A percentile compares a stretch with the other conserved stretches of the same genome.
phyloP scores from a whole-genome alignment of 768 basidiomycete species.

The Lentinula lateritia region DNA sequence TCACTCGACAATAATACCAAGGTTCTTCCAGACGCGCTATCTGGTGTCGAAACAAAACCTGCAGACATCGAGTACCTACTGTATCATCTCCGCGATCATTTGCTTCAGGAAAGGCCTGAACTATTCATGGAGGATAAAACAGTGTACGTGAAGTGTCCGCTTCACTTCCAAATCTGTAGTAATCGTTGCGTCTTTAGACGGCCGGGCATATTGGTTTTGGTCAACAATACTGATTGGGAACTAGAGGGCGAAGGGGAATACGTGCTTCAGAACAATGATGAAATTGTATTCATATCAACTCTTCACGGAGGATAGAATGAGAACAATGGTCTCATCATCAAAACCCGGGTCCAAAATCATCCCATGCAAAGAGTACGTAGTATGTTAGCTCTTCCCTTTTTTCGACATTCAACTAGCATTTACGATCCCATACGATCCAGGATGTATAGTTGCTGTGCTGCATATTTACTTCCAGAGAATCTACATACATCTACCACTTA shows the following conservation, averaged over 20 bases:
- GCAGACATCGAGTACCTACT: conserved; percentile 75
- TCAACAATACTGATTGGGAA: conserved; percentile 98
- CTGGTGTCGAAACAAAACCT: conserved; percentile 27
- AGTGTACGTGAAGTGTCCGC: conserved; percentile 51
- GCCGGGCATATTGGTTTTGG: conserved; percentile 93
- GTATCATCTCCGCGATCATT: conserved; percentile 65
- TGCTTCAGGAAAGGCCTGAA: conserved; percentile 82
- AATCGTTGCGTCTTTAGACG: conserved; percentile 45
- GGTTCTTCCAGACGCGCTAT: conserved; percentile 2
- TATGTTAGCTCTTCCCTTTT: too few relatives aligned
- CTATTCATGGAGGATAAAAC: conserved; percentile 84
- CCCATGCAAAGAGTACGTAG: not conserved
- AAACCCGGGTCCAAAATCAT: not conserved
- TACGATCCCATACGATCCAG: too few relatives aligned
- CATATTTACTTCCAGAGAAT: too few relatives aligned
- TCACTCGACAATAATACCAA: conserved; percentile 29
- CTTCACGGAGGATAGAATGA: conserved; percentile 75
- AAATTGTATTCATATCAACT: conserved; percentile 95
- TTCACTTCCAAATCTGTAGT: conserved; percentile 40
- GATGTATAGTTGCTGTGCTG: too few relatives aligned
- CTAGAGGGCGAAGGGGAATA: conserved; percentile 93
- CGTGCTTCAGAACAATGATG: conserved; percentile 68
- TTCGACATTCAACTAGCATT: too few relatives aligned
- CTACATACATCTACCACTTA: too few relatives aligned
- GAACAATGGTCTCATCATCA: too few relatives aligned